Evolutionary conservation across 768 basidiomycete species (phyloP).

Genomic region (Auriscalpium microsporum): DNA sequence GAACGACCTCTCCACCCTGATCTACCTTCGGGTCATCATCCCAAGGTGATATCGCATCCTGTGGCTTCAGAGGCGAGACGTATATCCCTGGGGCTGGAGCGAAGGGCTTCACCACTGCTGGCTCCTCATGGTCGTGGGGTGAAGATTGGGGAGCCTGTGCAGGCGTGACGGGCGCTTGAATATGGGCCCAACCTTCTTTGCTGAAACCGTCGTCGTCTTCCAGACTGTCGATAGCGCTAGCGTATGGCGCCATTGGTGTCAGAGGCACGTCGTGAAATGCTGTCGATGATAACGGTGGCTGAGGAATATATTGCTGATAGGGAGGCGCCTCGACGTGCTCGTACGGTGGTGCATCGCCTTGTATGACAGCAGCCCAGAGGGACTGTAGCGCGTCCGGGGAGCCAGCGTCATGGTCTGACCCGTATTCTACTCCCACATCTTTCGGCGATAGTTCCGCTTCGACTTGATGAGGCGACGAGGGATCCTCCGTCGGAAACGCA

Average conservation of each 20-base stretch:
- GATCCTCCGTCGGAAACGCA: slow-evolving; percentile 45
- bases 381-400: not conserved
- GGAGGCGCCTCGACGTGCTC: not conserved
- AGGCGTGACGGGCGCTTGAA: not conserved
- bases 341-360: not conserved
- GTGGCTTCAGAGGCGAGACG: slow-evolving; percentile 23
- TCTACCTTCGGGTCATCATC: not conserved
- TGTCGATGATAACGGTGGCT: not conserved
- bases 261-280: not conserved
- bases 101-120: slow-evolving; percentile 2
- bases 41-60: not conserved
- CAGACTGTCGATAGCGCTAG: not conserved
- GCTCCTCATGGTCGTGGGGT: not conserved
- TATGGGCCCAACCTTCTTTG: not conserved
- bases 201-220: not conserved
- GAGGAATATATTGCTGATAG: not conserved
- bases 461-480: slow-evolving; percentile 22
- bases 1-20: not conserved
- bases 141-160: not conserved
- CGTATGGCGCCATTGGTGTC: not conserved
- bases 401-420: not conserved
- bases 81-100: slow-evolving; percentile 19
- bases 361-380: not conserved
- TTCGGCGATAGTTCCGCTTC: not conserved
- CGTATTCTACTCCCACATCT: not conserved